Conservation (phyloP, 768 basidiomycete species). For the Amanita brunnescens region DNA sequence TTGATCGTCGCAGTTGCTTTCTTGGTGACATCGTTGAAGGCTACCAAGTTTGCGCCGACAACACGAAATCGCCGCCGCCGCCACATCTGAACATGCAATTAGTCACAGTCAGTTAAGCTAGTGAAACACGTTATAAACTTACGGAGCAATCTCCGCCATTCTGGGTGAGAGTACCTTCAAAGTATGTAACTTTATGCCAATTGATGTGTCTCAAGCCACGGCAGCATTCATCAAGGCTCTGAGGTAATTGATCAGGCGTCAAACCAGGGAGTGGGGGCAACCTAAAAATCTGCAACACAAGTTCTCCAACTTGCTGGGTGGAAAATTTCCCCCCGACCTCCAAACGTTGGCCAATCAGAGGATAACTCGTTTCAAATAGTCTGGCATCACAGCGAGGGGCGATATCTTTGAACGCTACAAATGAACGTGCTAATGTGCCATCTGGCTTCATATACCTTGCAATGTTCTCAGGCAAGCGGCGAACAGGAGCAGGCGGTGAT, state of each 20-base stretch:
- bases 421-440: constrained; percentile 81
- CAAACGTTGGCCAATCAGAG: constrained; percentile 67
- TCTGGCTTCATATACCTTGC: constrained; percentile 78
- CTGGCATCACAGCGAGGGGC: constrained; percentile 76
- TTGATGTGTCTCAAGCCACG: constrained; percentile 82
- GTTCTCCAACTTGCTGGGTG: constrained; percentile 73
- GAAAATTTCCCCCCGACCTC: constrained; percentile 50
- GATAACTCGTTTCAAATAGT: constrained; percentile 75
- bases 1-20: constrained; percentile 87
- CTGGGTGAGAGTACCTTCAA: constrained; percentile 89
- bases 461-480: constrained; percentile 61
- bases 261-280: constrained; percentile 85
- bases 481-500: constrained; percentile 28
- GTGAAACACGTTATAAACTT: constrained; percentile 22
- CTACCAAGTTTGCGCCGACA: constrained; percentile 78
- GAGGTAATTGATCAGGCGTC: constrained; percentile 67
- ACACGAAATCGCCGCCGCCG: constrained; percentile 77
- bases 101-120: constrained; percentile 8
- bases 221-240: constrained; percentile 88
- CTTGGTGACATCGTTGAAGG: constrained; percentile 91
- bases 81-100: constrained; percentile 47
- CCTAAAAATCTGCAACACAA: constrained; percentile 85
- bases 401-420: constrained; percentile 85
- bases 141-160: constrained; percentile 89
- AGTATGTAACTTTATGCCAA: constrained; percentile 93